Conservation (phyloP, 2,329 filamentous ascomycete genomes). For the Decorospora gaudefroyi region DNA sequence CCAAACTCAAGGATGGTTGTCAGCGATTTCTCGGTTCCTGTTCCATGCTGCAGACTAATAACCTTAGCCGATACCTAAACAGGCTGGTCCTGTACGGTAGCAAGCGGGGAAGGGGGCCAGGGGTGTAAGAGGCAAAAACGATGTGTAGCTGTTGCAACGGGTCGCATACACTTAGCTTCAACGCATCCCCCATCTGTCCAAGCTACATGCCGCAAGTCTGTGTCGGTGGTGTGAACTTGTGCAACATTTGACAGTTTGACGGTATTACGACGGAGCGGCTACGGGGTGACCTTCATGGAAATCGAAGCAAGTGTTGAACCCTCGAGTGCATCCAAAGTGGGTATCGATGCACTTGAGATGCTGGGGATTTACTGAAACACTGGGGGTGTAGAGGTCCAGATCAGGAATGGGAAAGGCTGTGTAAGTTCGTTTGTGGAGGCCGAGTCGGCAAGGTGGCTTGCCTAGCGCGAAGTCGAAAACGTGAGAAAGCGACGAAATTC, state of each 20-base stretch:
- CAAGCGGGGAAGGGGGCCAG: neutral
- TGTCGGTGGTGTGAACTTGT: constrained; percentile 1
- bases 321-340: neutral
- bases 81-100: too few relatives aligned
- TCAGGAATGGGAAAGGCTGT: neutral
- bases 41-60: too few relatives aligned
- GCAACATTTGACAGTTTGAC: neutral
- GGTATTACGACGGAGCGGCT: constrained; percentile 6
- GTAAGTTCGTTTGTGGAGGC: constrained; percentile 2
- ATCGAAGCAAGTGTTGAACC: neutral
- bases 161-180: neutral
- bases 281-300: neutral
- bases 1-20: too few relatives aligned
- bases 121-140: neutral
- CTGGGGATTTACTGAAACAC: constrained; percentile 1
- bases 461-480: constrained; percentile 12
- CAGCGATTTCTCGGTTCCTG: too few relatives aligned
- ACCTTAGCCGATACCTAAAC: too few relatives aligned
- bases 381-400: neutral
- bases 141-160: neutral
- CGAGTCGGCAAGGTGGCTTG: constrained; percentile 6
- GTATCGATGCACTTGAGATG: neutral
- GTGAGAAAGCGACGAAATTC: constrained; percentile 17
- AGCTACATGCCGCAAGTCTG: neutral
- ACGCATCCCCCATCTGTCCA: neutral